Evolutionary conservation across 257 asterid species (phyloP).

Genomic region (Solanum virginianum): DNA sequence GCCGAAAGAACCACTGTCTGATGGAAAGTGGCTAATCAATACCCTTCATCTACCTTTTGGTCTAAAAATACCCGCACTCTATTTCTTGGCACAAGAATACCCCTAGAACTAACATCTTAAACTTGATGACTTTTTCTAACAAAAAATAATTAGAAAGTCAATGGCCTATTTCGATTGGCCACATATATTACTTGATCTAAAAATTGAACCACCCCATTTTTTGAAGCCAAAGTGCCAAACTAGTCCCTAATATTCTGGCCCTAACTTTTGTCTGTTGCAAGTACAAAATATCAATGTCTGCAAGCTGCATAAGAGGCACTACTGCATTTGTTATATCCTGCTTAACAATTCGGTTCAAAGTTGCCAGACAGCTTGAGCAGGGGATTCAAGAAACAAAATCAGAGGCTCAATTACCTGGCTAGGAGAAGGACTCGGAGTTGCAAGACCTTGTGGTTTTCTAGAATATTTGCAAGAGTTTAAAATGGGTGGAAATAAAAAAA

Average conservation of each 20-base stretch:
- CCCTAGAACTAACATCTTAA: neutral
- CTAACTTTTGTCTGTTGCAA: conserved; percentile 68
- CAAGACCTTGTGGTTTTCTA: conserved; percentile 79
- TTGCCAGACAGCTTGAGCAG: conserved; percentile 75
- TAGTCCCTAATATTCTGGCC: neutral
- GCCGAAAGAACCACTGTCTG: neutral
- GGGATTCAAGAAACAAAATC: conserved; percentile 57
- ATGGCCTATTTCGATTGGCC: neutral
- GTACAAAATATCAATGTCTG: conserved; percentile 55
- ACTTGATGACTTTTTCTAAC: neutral
- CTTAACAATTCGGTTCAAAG: conserved; percentile 68
- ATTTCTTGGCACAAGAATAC: neutral
- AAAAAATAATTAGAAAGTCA: neutral
- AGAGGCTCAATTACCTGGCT: conserved; percentile 70
- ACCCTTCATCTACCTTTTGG: neutral
- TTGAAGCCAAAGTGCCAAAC: neutral
- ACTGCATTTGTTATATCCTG: conserved; percentile 70
- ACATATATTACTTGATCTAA: neutral
- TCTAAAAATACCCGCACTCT: neutral
- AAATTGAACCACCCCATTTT: neutral
- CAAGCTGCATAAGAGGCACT: conserved; percentile 73
- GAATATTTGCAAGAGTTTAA: conserved; percentile 56
- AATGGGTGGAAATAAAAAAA: neutral
- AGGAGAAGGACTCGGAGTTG: conserved; percentile 49
- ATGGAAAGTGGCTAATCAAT: neutral